phyloP scores from a whole-genome alignment of 1,139 yeast species.

The Saccharomycopsis hybrid region DNA sequence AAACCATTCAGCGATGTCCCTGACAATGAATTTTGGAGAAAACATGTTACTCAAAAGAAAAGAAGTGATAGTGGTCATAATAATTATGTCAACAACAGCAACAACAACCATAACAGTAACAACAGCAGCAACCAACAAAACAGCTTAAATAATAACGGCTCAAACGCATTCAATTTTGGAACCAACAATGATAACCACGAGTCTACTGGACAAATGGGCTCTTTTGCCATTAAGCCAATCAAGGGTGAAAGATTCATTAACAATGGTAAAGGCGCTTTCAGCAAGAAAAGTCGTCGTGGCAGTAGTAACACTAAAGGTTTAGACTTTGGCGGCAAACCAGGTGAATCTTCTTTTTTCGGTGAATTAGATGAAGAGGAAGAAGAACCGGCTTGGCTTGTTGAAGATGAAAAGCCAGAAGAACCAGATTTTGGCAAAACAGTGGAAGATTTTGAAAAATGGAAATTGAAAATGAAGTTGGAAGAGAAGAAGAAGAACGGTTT shows the following conservation, averaged over 20 bases:
- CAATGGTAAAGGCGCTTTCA: constrained; percentile 2
- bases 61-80: background rate
- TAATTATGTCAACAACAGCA: background rate
- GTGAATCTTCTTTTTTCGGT: constrained; percentile 13
- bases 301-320: constrained; percentile 23
- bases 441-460: constrained; percentile 70
- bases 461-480: constrained; percentile 50
- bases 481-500: constrained; percentile 50
- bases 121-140: background rate
- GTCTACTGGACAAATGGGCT: constrained; percentile 24
- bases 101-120: background rate
- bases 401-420: constrained; percentile 25
- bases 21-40: constrained; percentile 13
- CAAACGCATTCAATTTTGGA: background rate
- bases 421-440: constrained; percentile 49
- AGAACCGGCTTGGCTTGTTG: constrained; percentile 32
- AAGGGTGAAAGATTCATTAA: background rate
- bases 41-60: constrained; percentile 4
- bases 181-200: constrained; percentile 7
- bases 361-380: constrained; percentile 25
- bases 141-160: background rate
- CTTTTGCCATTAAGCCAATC: constrained; percentile 17
- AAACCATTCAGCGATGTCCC: constrained; percentile 10
- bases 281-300: constrained; percentile 17
- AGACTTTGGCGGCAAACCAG: constrained; percentile 18